Conservation (phyloP, 2,329 filamentous ascomycete species). For the Fusarium solani-melongenae region DNA sequence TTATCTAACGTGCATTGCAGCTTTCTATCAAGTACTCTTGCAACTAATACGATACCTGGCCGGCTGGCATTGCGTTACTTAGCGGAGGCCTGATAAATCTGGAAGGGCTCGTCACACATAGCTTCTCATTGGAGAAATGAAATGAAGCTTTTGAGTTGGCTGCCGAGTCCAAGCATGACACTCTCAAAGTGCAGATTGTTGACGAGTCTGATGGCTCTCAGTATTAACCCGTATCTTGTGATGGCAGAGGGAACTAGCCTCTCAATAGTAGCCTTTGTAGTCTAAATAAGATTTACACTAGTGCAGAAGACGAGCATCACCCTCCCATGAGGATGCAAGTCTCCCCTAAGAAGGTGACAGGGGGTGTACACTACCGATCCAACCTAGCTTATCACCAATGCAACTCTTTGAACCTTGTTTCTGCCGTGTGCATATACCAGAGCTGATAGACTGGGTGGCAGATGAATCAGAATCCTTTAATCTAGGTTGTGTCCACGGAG, state of each 20-base stretch:
- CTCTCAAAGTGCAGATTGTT: background rate
- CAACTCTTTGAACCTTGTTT: background rate
- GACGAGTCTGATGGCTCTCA: background rate
- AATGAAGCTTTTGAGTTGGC: background rate
- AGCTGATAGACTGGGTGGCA: background rate
- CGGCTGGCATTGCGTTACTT: background rate
- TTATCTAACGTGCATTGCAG: background rate
- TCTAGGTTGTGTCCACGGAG: background rate
- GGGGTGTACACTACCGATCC: background rate
- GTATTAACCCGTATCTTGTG: accelerated
- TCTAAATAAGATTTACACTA: background rate
- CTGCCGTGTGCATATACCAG: background rate
- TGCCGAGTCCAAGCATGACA: background rate
- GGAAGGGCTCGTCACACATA: background rate
- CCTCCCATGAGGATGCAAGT: background rate
- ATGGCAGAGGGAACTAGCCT: background rate
- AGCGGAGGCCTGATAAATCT: background rate
- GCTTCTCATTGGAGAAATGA: background rate
- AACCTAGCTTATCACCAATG: background rate
- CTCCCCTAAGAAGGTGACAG: background rate
- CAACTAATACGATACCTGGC: background rate
- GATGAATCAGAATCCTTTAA: background rate
- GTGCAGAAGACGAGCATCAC: background rate
- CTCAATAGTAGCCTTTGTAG: background rate
- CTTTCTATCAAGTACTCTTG: background rate